A percentile compares a stretch with the other conserved stretches of the same genome.
phyloP scores from a whole-genome alignment of 768 basidiomycete genomes.

The Hypholoma fasciculare region DNA sequence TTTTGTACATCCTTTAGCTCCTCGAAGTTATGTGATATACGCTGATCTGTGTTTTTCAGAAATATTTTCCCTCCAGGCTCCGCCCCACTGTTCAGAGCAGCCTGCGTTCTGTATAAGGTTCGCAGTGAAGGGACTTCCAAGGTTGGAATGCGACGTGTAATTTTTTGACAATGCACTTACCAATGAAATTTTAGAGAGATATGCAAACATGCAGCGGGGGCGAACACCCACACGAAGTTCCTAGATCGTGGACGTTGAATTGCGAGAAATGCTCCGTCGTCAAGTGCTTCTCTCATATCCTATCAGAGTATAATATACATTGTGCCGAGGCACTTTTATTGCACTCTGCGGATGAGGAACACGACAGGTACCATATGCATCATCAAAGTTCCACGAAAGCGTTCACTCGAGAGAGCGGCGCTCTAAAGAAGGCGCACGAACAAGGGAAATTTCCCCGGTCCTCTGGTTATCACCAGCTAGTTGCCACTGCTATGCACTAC shows the following conservation, averaged over 20 bases:
- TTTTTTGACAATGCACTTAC: neutral
- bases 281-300: constrained; percentile 39
- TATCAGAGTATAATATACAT: constrained; percentile 34
- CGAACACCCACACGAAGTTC: constrained; percentile 19
- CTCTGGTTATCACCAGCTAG: constrained; percentile 36
- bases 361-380: constrained; percentile 30
- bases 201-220: constrained; percentile 6
- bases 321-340: constrained; percentile 36
- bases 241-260: constrained; percentile 21
- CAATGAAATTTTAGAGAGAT: neutral
- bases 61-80: neutral
- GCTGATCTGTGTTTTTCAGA: neutral
- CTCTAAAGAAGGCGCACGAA: constrained; percentile 22
- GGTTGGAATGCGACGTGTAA: neutral
- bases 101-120: constrained; percentile 23
- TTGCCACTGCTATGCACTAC: constrained; percentile 49
- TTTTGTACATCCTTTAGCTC: constrained; percentile 6
- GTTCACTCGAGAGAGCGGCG: constrained; percentile 16
- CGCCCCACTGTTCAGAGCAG: constrained; percentile 27
- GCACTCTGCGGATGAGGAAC: constrained; percentile 22
- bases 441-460: constrained; percentile 32
- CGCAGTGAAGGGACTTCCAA: constrained; percentile 12
- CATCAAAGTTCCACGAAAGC: constrained; percentile 23
- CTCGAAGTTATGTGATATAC: neutral
- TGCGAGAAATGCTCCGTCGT: constrained; percentile 43